Percentiles rank a stretch among this genome's conserved stretches.
These are phyloP conservation scores for Cephaloascus albidus DNA, from an alignment of 805 yeast genomes.

Conservation along the genomic window DNA sequence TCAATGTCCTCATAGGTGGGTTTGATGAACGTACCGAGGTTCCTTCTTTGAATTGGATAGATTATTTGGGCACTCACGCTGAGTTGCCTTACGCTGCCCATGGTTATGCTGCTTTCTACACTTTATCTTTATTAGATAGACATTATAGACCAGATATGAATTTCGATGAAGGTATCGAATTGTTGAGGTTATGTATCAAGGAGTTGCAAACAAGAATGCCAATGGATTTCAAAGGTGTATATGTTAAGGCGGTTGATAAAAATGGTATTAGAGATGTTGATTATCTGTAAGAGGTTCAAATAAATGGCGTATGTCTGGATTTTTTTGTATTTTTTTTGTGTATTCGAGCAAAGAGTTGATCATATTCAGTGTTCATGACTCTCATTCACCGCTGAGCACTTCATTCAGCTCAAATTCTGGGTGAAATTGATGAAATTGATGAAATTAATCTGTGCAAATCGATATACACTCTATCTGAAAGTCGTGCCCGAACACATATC, in stretches of 20 bases:
- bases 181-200: constrained; percentile 62
- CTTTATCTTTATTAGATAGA: constrained; percentile 82
- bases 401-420: too few relatives aligned
- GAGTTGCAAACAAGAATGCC: constrained; percentile 86
- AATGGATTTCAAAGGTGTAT: constrained; percentile 85
- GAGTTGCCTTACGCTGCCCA: constrained; percentile 95
- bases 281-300: neutral
- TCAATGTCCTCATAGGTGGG: constrained; percentile 84
- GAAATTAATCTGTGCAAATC: too few relatives aligned
- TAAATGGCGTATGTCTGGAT: too few relatives aligned
- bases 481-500: too few relatives aligned
- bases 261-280: constrained; percentile 43
- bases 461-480: too few relatives aligned
- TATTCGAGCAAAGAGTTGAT: too few relatives aligned
- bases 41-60: constrained; percentile 81
- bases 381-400: too few relatives aligned
- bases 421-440: too few relatives aligned
- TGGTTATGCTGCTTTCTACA: constrained; percentile 96
- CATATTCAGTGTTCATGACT: too few relatives aligned
- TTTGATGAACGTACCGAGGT: constrained; percentile 47
- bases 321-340: too few relatives aligned
- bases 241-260: constrained; percentile 57
- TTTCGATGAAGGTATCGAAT: constrained; percentile 66
- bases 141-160: constrained; percentile 76
- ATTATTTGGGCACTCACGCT: constrained; percentile 86